phyloP scores from a whole-genome alignment of 192 early-diverging fungal species.

The Gigaspora rosea region DNA sequence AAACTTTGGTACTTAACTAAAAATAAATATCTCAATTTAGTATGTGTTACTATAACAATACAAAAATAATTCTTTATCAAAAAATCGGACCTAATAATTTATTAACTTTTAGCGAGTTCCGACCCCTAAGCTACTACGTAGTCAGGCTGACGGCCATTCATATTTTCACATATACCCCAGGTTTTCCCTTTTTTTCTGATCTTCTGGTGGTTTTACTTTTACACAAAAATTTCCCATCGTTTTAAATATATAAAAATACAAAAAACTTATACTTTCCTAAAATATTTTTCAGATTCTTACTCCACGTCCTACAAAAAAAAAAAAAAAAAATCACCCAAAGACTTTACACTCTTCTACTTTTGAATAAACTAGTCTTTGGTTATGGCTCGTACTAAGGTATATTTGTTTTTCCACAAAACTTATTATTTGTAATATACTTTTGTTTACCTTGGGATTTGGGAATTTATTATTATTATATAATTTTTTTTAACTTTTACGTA shows the following conservation, averaged over 20 bases:
- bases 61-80: too few species aligned
- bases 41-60: too few species aligned
- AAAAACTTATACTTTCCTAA: not conserved
- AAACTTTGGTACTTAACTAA: too few species aligned
- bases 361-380: not conserved
- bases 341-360: not conserved
- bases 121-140: not conserved
- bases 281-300: not conserved
- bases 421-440: not conserved
- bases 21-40: too few species aligned
- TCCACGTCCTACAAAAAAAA: not conserved
- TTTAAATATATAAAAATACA: not conserved
- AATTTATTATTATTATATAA: not conserved
- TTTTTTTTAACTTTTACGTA: not conserved
- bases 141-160: not conserved
- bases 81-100: too few species aligned
- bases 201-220: not conserved
- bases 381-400: constrained; percentile 34
- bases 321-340: not conserved
- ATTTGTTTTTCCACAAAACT: not conserved
- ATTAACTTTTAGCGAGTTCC: not conserved
- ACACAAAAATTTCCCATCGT: constrained; percentile 2
- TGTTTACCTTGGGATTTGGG: not conserved
- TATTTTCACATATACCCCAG: constrained; percentile 30
- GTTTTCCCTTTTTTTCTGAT: constrained; percentile 27